Evolutionary conservation across 2,329 filamentous ascomycete species (phyloP).

Genomic region (Geosmithia putterillii): DNA sequence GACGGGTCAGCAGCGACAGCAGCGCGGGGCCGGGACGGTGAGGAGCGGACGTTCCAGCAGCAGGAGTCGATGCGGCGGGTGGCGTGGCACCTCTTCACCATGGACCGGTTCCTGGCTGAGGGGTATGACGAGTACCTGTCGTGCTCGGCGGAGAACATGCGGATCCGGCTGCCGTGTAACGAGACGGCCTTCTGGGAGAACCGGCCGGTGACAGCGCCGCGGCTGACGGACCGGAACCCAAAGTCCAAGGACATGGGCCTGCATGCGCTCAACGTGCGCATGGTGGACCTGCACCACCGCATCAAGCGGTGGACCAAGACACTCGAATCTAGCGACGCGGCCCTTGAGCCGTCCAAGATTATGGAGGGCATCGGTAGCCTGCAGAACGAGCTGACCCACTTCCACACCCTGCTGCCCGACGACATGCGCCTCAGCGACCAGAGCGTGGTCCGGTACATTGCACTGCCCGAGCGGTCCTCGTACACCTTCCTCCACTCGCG

Average conservation of each 20-base stretch:
- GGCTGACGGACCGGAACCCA: conserved; percentile 15
- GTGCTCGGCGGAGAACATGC: conserved; percentile 22
- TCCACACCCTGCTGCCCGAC: conserved; percentile 20
- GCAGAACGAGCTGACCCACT: conserved; percentile 22
- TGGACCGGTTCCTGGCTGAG: conserved; percentile 23
- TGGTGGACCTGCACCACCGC: conserved; percentile 22
- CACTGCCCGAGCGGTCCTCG: conserved; percentile 15
- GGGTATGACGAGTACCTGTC: conserved; percentile 27
- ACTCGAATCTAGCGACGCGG: conserved; percentile 6
- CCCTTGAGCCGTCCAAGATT: conserved; percentile 22
- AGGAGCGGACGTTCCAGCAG: conserved; percentile 18
- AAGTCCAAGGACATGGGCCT: conserved; percentile 13
- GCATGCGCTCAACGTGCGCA: conserved; percentile 20
- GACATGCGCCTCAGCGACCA: conserved; percentile 19
- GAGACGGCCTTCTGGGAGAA: conserved; percentile 19
- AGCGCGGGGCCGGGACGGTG: conserved; percentile 12
- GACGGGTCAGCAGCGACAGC: too few relatives aligned
- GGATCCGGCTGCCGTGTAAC: conserved; percentile 21
- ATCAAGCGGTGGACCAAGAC: conserved; percentile 20
- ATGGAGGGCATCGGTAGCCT: conserved; percentile 22
- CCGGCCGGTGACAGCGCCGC: conserved; percentile 15
- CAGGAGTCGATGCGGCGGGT: conserved; percentile 23
- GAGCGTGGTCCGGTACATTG: conserved; percentile 17
- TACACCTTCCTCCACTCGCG: conserved; percentile 24
- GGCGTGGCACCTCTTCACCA: conserved; percentile 24